Evolutionary conservation across 2,329 filamentous ascomycete species (phyloP).

Genomic region (Remersonia thermophila): DNA sequence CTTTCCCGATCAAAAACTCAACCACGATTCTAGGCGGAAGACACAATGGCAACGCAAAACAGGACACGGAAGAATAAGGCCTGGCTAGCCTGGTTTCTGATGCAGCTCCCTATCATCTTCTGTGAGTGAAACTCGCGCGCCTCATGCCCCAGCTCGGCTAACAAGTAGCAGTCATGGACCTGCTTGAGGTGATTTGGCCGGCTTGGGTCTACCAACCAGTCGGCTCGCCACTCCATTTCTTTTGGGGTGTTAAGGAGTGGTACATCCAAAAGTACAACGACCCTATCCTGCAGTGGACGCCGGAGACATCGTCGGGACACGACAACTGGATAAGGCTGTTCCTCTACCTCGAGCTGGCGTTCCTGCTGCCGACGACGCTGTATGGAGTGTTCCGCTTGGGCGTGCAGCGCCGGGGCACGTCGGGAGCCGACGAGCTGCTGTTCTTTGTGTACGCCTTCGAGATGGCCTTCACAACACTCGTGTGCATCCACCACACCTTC

Average conservation of each 20-base stretch:
- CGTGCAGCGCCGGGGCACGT: constrained; percentile 19
- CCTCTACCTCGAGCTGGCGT: constrained; percentile 36
- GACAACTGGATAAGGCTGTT: constrained; percentile 40
- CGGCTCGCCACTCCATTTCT: constrained; percentile 34
- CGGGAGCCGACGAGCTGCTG: constrained; percentile 34
- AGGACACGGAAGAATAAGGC: constrained; percentile 16
- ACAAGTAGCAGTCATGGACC: constrained; percentile 35
- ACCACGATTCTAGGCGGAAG: too few species aligned
- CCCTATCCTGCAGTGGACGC: constrained; percentile 34
- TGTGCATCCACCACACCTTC: constrained; percentile 38
- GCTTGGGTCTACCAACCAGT: constrained; percentile 29
- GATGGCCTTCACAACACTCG: constrained; percentile 37
- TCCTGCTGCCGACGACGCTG: constrained; percentile 37
- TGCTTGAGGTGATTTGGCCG: constrained; percentile 43
- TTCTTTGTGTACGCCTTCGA: constrained; percentile 39
- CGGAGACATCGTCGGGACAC: constrained; percentile 21
- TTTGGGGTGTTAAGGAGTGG: constrained; percentile 31
- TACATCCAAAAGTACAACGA: constrained; percentile 40
- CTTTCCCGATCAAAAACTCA: too few species aligned
- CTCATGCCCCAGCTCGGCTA: background rate
- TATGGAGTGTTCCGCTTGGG: constrained; percentile 34
- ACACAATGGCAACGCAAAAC: constrained; percentile 14
- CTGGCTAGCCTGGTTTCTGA: constrained; percentile 23
- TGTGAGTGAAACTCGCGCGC: constrained; percentile 15
- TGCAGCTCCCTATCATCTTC: constrained; percentile 22